A percentile compares a stretch with the other conserved stretches of the same genome.
Evolutionary conservation across 352 stramenopile genomes (phyloP).

Genomic region (Globisporangium echinulatum): DNA sequence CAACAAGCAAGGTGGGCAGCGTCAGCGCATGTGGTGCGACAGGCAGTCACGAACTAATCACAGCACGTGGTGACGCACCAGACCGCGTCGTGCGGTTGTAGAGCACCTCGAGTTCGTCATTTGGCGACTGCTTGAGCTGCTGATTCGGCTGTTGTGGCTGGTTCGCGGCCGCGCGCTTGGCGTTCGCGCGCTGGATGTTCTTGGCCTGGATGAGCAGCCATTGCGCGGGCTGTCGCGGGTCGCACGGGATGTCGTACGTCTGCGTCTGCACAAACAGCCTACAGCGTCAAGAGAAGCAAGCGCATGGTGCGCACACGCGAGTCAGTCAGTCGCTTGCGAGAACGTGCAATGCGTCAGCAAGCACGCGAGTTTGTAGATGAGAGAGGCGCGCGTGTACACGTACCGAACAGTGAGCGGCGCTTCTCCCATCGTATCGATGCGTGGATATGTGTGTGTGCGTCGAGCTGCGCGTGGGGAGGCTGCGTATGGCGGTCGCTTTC

Average conservation of each 20-base stretch:
- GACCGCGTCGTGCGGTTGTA: slow-evolving; percentile 69
- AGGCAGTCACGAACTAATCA: too few species aligned
- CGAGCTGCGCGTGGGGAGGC: too few species aligned
- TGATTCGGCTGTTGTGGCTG: not conserved
- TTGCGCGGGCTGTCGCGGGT: slow-evolving; percentile 59
- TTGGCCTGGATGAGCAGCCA: slow-evolving; percentile 75
- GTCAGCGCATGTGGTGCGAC: not conserved
- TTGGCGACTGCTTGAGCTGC: slow-evolving; percentile 10
- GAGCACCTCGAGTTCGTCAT: slow-evolving; percentile 72
- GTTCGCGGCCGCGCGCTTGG: slow-evolving; percentile 18
- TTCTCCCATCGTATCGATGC: not conserved
- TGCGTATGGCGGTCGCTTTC: too few species aligned
- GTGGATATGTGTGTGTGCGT: not conserved
- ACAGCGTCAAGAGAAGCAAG: not conserved
- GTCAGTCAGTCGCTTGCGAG: not conserved
- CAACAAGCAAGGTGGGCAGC: too few species aligned
- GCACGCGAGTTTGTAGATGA: not conserved
- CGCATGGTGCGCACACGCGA: not conserved
- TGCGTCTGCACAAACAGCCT: slow-evolving; percentile 75
- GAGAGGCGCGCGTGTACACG: not conserved
- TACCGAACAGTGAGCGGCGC: slow-evolving; percentile 3
- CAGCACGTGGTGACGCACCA: slow-evolving; percentile 8
- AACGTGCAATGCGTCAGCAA: too few species aligned
- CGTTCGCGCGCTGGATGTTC: slow-evolving; percentile 62
- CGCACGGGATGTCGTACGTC: slow-evolving; percentile 81